Evolutionary conservation across 108 stramenopile species (phyloP).

Genomic region (Cyclostephanos invisitatus): DNA sequence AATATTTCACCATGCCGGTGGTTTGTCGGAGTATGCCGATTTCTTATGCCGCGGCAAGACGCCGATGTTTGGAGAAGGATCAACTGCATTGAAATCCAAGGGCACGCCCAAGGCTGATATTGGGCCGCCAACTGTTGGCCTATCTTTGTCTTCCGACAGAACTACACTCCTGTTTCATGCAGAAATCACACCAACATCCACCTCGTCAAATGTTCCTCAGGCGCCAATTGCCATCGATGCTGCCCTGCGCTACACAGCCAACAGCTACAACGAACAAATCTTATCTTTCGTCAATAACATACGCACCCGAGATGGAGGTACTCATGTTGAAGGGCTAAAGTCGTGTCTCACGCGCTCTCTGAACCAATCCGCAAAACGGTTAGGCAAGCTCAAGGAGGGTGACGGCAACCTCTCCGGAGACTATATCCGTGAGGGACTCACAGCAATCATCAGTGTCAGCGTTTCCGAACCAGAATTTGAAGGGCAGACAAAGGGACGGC

Average conservation of each 20-base stretch:
- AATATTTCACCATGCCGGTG: conserved; percentile 88
- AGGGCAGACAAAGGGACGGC: conserved; percentile 95
- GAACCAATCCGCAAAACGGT: conserved; percentile 76
- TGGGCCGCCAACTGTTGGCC: conserved; percentile 7
- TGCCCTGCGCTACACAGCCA: conserved; percentile 87
- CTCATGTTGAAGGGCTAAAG: conserved; percentile 93
- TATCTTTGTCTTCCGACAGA: conserved; percentile 38
- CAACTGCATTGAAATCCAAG: conserved; percentile 29
- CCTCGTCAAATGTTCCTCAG: conserved; percentile 28
- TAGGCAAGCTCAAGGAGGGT: conserved; percentile 78
- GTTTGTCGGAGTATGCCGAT: conserved; percentile 83
- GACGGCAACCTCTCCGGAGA: conserved; percentile 85
- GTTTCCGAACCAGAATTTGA: conserved; percentile 96
- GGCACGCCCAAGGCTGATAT: conserved; percentile 31
- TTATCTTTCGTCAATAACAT: conserved; percentile 94
- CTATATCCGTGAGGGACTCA: conserved; percentile 91
- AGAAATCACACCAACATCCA: conserved; percentile 33
- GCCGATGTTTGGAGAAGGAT: conserved; percentile 63
- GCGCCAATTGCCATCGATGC: conserved; percentile 76
- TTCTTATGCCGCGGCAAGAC: conserved; percentile 80
- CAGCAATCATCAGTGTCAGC: conserved; percentile 85
- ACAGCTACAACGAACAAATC: conserved; percentile 89
- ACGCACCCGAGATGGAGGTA: conserved; percentile 93
- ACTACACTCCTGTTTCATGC: conserved; percentile 45
- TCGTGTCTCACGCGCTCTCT: conserved; percentile 83